Base-by-base conservation (phyloP, 2,329 filamentous ascomycete species). In the Dactylellina parvicollis region DNA sequence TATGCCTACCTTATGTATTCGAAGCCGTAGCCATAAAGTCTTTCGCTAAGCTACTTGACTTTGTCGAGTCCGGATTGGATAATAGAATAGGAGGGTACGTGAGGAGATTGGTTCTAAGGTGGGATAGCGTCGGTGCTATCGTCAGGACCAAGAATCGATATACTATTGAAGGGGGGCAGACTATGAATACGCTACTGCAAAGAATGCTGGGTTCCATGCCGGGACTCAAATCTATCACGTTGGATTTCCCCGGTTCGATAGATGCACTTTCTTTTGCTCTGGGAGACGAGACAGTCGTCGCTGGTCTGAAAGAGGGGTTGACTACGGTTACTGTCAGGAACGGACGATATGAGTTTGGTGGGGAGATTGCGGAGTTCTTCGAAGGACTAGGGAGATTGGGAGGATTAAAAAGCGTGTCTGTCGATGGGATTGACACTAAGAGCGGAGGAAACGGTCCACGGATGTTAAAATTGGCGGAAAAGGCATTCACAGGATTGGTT, bases 201-300 rank as follows among this genome's bases (percentile, higher is more conserved):
- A 52, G 10, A 14, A 26, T 34, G 1, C 4, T 65, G 4, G 34
- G 36, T 9, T 52, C 28, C 20, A 72, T 72, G 52, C 26, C 50
- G 4, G 46, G 36, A 1, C 26, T 65, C n/a, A 65, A 47, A 30
- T 24, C 34, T 16, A 16, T 72, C 8, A 46, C 20, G 3, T 44
- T 64, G 24, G 59, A 72, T 26, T 72, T 72, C 34, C 67, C 67
- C 1, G 59, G 59, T 9, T 59, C 67, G 1, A 30, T 72, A n/a
- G 20, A 50, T n/a, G 46, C 59, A 10, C 14, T 72, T n/a, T 24
- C 24, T 8, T 40, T 18, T 22, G 34, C 59, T 2, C 47, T 60
- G 28, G 16, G 16, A 9, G 14, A 52, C n/a, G 50, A 26, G 8
- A 9, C 3, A 2, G 32, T 18, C 14, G 20, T n/a, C 4, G 26